These are phyloP conservation scores for Podaxis pistillaris DNA, from an alignment of 768 basidiomycete genomes.

Conservation along the genomic window DNA sequence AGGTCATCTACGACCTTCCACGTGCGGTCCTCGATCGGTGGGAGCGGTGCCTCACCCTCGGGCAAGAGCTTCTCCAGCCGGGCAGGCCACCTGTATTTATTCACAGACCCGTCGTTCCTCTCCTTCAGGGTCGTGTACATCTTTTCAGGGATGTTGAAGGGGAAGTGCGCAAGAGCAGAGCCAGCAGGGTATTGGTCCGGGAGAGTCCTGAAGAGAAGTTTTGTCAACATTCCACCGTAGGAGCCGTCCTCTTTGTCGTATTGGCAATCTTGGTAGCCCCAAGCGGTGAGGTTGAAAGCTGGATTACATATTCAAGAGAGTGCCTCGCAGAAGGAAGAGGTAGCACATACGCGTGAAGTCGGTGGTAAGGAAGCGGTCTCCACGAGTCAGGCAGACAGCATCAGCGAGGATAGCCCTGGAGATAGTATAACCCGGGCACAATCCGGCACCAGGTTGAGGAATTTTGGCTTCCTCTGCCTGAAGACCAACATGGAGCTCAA, in stretches of 20 bases:
- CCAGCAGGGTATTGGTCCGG: slow-evolving; percentile 65
- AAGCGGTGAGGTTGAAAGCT: slow-evolving; percentile 75
- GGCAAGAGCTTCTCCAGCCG: neutral
- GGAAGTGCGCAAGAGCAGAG: slow-evolving; percentile 77
- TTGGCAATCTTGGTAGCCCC: slow-evolving; percentile 77
- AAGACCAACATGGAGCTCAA: slow-evolving; percentile 76
- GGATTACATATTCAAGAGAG: neutral
- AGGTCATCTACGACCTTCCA: slow-evolving; percentile 30
- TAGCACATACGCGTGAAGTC: slow-evolving; percentile 68
- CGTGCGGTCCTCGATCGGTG: slow-evolving; percentile 11
- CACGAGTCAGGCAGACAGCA: slow-evolving; percentile 71
- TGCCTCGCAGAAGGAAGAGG: neutral
- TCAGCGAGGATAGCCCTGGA: slow-evolving; percentile 83
- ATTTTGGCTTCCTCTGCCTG: slow-evolving; percentile 73
- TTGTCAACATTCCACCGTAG: slow-evolving; percentile 72
- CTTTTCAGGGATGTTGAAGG: slow-evolving; percentile 63
- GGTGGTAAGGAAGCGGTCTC: slow-evolving; percentile 76
- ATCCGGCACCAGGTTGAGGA: slow-evolving; percentile 64
- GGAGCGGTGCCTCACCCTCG: neutral
- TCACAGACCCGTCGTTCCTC: slow-evolving; percentile 26
- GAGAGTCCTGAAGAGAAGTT: slow-evolving; percentile 68
- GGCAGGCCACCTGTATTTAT: slow-evolving; percentile 59
- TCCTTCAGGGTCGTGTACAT: slow-evolving; percentile 42
- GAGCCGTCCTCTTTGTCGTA: slow-evolving; percentile 65
- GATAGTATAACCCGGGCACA: slow-evolving; percentile 83